Conservation (phyloP, 2,329 filamentous ascomycete genomes). For the Hymenoscyphus repandus region DNA sequence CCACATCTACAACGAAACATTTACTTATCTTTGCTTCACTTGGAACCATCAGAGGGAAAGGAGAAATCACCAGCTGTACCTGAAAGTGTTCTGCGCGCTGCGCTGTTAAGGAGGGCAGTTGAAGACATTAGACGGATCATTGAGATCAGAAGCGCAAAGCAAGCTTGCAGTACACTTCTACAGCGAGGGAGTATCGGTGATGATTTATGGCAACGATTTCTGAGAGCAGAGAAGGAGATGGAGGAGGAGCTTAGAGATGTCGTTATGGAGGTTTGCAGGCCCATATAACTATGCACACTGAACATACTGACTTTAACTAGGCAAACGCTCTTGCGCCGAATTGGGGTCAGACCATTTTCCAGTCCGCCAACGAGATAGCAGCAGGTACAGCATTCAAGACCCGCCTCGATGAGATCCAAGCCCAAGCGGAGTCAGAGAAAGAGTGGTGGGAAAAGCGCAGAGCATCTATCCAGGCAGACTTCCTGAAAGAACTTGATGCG, state of each 20-base stretch:
- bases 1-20: slow-evolving; percentile 88
- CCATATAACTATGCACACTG: not conserved
- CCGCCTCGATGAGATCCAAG: slow-evolving; percentile 69
- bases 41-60: slow-evolving; percentile 55
- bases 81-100: slow-evolving; percentile 80
- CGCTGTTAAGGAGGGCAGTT: slow-evolving; percentile 79
- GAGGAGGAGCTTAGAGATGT: slow-evolving; percentile 94
- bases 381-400: slow-evolving; percentile 75
- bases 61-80: slow-evolving; percentile 69
- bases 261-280: slow-evolving; percentile 69
- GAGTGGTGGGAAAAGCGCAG: slow-evolving; percentile 89
- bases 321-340: slow-evolving; percentile 83
- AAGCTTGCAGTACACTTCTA: slow-evolving; percentile 74
- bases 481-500: slow-evolving; percentile 79
- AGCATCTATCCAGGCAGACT: slow-evolving; percentile 65
- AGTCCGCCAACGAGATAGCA: slow-evolving; percentile 93
- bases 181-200: slow-evolving; percentile 92
- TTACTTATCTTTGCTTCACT: slow-evolving; percentile 86
- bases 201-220: slow-evolving; percentile 89
- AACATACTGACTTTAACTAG: slow-evolving; percentile 41
- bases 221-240: slow-evolving; percentile 93
- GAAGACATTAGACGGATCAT: slow-evolving; percentile 93
- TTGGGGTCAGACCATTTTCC: slow-evolving; percentile 96
- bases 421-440: slow-evolving; percentile 67
- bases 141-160: slow-evolving; percentile 81